Base-by-base conservation (phyloP, 352 stramenopile species). In the Elongisporangium undulatum region DNA sequence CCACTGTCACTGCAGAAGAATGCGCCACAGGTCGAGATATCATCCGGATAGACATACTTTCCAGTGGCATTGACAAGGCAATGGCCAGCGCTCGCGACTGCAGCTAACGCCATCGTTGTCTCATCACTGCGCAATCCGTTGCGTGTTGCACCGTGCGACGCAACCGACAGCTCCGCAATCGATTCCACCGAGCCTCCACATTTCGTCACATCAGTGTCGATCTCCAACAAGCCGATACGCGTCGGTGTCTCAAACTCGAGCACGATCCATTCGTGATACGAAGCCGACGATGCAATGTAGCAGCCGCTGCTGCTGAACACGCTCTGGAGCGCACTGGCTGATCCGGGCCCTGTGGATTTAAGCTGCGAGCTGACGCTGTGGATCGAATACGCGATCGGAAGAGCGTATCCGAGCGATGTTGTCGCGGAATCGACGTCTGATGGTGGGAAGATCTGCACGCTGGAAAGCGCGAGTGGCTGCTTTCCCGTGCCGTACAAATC, bases 181-280 rank as follows among this genome's bases (percentile, higher is more conserved):
- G 67, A 20, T 2, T 61, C 58, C 17, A 90, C 59, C 20, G 71
- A 63, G 0, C 17, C 21, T 23, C 63, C 73, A 49, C 83, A 93
- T 8, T 66, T 64, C 2, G 59, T 57, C 12, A 86, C 63, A 24
- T 72, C 64, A 1, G 66, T 61, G 29, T 81, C 66, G 6, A 93
- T 48, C 13, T 90, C 79, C 8, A 93, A 63, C 13, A 85, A 67
- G 10, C 79, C 77, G 12, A 93, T 59, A 9, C 55, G 51, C 41
- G 74, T 74, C 10, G 69, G 77, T 5, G 52, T 49, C 13, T 57
- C 29, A 2, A 93, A 66, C 49, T 86, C 78, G 12, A 93, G 53
- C 13, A 93, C 67, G 2, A 93, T 58, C 81, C 81, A 93, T 55
- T 93, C 83, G 22, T 85, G 81, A 20, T 71, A 81, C 0, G 79